phyloP scores from a whole-genome alignment of 176 grass and related monocot species.

The Avena atlantica region DNA sequence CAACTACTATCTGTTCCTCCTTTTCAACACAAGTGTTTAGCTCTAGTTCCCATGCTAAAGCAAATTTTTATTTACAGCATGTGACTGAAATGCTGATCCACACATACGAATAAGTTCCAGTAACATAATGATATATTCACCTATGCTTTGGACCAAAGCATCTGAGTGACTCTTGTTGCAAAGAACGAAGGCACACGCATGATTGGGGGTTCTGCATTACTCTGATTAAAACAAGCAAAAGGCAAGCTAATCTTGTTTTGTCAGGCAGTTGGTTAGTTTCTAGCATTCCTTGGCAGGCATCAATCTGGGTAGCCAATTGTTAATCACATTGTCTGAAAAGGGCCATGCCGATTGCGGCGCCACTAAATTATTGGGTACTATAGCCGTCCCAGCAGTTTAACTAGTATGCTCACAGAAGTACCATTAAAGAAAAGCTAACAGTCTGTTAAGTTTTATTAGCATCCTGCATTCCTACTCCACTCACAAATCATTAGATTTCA shows the following conservation, averaged over 20 bases:
- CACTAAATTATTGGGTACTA: slow-evolving; percentile 15
- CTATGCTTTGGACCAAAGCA: slow-evolving; percentile 48
- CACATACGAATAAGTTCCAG: background rate
- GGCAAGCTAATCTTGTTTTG: slow-evolving; percentile 7
- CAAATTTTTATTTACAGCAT: slow-evolving; percentile 28
- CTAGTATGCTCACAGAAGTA: background rate
- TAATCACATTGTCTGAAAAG: slow-evolving; percentile 41
- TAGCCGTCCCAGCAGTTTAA: background rate
- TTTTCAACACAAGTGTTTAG: slow-evolving; percentile 28
- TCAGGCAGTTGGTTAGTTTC: slow-evolving; percentile 29
- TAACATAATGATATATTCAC: background rate
- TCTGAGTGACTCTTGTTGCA: slow-evolving; percentile 32
- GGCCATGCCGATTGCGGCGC: slow-evolving; percentile 31
- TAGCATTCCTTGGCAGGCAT: slow-evolving; percentile 43
- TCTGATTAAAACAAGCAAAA: slow-evolving; percentile 28
- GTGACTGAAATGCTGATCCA: slow-evolving; percentile 30
- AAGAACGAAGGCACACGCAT: slow-evolving; percentile 23
- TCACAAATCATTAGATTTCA: slow-evolving; percentile 34
- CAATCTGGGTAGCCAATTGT: slow-evolving; percentile 42
- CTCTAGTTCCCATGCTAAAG: slow-evolving; percentile 40
- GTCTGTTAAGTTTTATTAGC: too few species aligned
- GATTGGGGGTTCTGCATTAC: slow-evolving; percentile 32
- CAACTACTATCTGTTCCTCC: slow-evolving; percentile 38
- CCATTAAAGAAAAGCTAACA: slow-evolving; percentile 19
- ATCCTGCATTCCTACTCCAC: slow-evolving; percentile 29